phyloP scores from a whole-genome alignment of 805 yeast genomes.

The Saccharomyces mikatae region DNA sequence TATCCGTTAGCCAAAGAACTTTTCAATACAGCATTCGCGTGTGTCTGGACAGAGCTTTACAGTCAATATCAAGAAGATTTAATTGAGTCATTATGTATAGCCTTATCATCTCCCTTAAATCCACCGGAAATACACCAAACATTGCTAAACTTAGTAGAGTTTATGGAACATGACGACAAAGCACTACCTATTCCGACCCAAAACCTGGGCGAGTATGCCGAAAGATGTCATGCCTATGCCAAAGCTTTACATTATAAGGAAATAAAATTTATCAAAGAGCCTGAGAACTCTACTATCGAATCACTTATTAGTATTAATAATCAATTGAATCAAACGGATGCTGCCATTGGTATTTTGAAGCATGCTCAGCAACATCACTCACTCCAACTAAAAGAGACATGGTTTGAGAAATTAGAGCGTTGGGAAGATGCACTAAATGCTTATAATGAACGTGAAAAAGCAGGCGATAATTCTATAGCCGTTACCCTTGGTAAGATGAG shows the following conservation, averaged over 20 bases:
- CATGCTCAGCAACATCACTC: slow-evolving; percentile 87
- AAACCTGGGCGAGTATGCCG: slow-evolving; percentile 83
- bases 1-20: slow-evolving; percentile 79
- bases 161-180: slow-evolving; percentile 93
- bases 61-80: slow-evolving; percentile 86
- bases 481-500: slow-evolving; percentile 94
- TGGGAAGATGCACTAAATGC: slow-evolving; percentile 96
- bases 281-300: slow-evolving; percentile 77
- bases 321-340: slow-evolving; percentile 89
- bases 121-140: slow-evolving; percentile 93
- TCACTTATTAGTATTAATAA: slow-evolving; percentile 84
- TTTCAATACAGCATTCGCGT: slow-evolving; percentile 85
- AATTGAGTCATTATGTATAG: slow-evolving; percentile 74
- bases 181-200: slow-evolving; percentile 82
- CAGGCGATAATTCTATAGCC: slow-evolving; percentile 54
- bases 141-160: slow-evolving; percentile 79
- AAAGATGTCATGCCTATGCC: slow-evolving; percentile 91
- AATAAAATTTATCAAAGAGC: slow-evolving; percentile 87
- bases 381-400: slow-evolving; percentile 82
- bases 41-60: slow-evolving; percentile 86
- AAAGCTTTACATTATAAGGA: slow-evolving; percentile 93
- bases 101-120: slow-evolving; percentile 77
- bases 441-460: slow-evolving; percentile 64
- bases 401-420: slow-evolving; percentile 91
- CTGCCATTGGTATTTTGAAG: slow-evolving; percentile 89